These are phyloP conservation scores for Phialemoniopsis sp. DNA, from an alignment of 2,329 filamentous ascomycete genomes.

Conservation along the genomic window DNA sequence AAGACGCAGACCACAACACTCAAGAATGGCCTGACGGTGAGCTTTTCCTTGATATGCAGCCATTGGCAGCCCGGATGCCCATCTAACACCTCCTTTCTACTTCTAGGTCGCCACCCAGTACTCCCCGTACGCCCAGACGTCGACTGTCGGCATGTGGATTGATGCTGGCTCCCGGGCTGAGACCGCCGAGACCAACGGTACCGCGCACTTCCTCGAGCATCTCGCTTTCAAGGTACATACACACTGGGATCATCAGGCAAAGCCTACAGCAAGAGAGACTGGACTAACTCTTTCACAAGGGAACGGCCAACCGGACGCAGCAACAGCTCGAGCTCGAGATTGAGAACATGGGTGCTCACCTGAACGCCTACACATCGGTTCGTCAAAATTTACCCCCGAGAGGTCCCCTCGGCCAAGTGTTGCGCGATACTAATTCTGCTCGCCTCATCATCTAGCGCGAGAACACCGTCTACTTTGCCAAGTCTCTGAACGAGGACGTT, in stretches of 20 bases:
- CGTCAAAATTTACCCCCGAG: slow-evolving; percentile 10
- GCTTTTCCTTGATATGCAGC: slow-evolving; percentile 25
- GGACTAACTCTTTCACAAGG: too few species aligned
- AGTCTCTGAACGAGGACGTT: slow-evolving; percentile 97
- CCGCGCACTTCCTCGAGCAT: slow-evolving; percentile 99
- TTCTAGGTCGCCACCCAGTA: slow-evolving; percentile 91
- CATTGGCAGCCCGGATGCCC: slow-evolving; percentile 29
- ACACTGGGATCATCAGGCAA: slow-evolving; percentile 3
- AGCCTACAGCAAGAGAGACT: slow-evolving; percentile 7
- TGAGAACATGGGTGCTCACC: slow-evolving; percentile 99
- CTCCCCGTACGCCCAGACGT: slow-evolving; percentile 97
- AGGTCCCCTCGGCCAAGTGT: not conserved
- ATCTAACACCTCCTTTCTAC: slow-evolving; percentile 17
- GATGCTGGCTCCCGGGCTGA: slow-evolving; percentile 97
- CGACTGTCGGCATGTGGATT: slow-evolving; percentile 98
- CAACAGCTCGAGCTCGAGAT: slow-evolving; percentile 99
- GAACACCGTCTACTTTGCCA: slow-evolving; percentile 99
- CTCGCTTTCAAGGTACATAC: slow-evolving; percentile 91
- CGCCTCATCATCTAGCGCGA: slow-evolving; percentile 62
- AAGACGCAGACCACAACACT: slow-evolving; percentile 96
- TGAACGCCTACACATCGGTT: slow-evolving; percentile 99
- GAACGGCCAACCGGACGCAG: slow-evolving; percentile 90
- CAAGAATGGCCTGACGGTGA: slow-evolving; percentile 94
- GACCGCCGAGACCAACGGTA: slow-evolving; percentile 98
- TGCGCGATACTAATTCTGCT: not conserved